A percentile compares a stretch with the other conserved stretches of the same genome.
Evolutionary conservation across 2,329 filamentous ascomycete genomes (phyloP).

Genomic region (Clarireedia hainanense): DNA sequence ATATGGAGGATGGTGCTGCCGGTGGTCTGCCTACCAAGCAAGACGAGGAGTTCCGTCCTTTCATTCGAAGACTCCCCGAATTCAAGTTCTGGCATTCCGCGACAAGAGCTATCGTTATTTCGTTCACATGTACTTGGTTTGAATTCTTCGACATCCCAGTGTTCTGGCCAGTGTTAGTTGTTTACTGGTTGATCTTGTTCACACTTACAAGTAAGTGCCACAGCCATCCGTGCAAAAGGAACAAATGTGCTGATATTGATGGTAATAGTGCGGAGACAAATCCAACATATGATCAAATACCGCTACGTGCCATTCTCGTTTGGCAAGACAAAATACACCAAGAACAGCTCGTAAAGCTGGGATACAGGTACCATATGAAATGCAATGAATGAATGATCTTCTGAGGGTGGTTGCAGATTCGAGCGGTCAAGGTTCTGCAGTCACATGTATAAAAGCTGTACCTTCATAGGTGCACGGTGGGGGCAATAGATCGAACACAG

Average conservation of each 20-base stretch:
- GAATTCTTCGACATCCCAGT: conserved; percentile 92
- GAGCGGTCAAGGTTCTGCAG: conserved; percentile 7
- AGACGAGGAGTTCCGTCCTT: conserved; percentile 96
- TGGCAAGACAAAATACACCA: conserved; percentile 76
- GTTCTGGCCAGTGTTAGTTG: conserved; percentile 96
- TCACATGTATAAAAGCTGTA: conserved; percentile 13
- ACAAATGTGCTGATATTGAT: conserved; percentile 8
- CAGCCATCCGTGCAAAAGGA: neutral
- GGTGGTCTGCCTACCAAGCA: conserved; percentile 84
- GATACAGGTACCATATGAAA: neutral
- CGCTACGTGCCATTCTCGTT: conserved; percentile 92
- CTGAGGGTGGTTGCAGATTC: neutral
- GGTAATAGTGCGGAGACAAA: conserved; percentile 84
- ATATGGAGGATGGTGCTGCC: conserved; percentile 86
- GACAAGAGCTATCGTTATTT: conserved; percentile 76
- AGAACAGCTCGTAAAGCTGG: conserved; percentile 40
- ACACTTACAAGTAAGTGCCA: conserved; percentile 76
- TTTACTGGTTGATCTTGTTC: conserved; percentile 98
- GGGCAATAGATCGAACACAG: conserved; percentile 1
- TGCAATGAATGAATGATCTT: neutral
- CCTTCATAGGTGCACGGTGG: conserved; percentile 5
- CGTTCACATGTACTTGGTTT: conserved; percentile 87
- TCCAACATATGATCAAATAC: conserved; percentile 99
- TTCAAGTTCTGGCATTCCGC: conserved; percentile 99
- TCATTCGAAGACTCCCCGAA: conserved; percentile 90